Percentiles rank a stretch among this genome's conserved stretches.
These are phyloP conservation scores for Tylopilus orsonianus DNA, from an alignment of 1,284 basidiomycete genomes.

Conservation along the genomic window DNA sequence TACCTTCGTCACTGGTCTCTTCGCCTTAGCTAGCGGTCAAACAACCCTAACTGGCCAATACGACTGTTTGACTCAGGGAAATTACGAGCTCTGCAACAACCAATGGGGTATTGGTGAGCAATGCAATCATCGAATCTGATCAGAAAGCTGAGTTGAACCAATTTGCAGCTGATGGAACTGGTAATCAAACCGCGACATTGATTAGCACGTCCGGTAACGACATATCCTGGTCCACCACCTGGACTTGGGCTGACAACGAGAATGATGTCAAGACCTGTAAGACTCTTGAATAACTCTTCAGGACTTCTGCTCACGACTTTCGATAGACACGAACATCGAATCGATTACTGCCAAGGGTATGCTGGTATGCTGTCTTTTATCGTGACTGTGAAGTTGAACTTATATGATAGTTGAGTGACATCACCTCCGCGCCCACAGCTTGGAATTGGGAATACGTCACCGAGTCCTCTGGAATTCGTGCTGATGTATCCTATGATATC, in stretches of 20 bases:
- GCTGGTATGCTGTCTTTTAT: constrained; percentile 6
- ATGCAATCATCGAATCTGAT: background rate
- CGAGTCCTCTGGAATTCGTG: constrained; percentile 47
- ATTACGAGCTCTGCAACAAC: constrained; percentile 55
- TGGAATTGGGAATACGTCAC: constrained; percentile 53
- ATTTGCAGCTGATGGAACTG: constrained; percentile 40
- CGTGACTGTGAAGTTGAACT: background rate
- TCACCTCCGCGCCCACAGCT: constrained; percentile 46
- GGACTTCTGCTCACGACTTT: background rate
- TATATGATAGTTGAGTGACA: constrained; percentile 37
- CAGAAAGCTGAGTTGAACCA: background rate
- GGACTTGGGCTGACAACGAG: constrained; percentile 52
- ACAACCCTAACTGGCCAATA: constrained; percentile 44
- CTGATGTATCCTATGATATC: constrained; percentile 62
- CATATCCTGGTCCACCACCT: constrained; percentile 55
- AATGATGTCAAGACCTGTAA: constrained; percentile 55
- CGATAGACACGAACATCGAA: constrained; percentile 22
- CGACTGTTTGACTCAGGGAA: constrained; percentile 45
- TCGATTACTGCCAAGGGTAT: constrained; percentile 22
- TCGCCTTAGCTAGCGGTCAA: constrained; percentile 15
- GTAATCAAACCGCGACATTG: constrained; percentile 50
- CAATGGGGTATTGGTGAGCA: constrained; percentile 50
- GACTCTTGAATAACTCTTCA: background rate
- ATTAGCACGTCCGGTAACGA: constrained; percentile 40
- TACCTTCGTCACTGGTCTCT: constrained; percentile 3